Conservation (phyloP, 768 basidiomycete species). For the Boletus tomentosulus region DNA sequence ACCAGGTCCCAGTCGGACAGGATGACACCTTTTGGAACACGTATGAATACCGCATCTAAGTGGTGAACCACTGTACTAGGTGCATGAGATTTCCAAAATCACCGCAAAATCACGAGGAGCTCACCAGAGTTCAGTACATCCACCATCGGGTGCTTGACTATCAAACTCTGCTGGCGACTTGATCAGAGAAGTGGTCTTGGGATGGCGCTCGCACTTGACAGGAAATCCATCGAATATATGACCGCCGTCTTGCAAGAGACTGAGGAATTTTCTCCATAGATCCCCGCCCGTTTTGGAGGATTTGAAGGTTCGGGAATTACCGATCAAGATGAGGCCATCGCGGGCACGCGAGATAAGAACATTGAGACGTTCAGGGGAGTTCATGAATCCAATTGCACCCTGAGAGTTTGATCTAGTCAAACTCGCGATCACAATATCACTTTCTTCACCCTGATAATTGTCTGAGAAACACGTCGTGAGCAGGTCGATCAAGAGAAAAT, state of each 20-base stretch:
- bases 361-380: conserved; percentile 62
- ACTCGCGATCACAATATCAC: conserved; percentile 60
- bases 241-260: conserved; percentile 36
- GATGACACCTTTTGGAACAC: conserved; percentile 63
- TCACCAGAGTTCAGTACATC: conserved; percentile 59
- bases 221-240: conserved; percentile 61
- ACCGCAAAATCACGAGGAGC: conserved; percentile 2
- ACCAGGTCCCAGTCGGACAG: conserved; percentile 46
- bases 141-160: conserved; percentile 52
- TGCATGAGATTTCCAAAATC: neutral
- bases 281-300: conserved; percentile 46
- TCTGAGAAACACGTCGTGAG: conserved; percentile 35
- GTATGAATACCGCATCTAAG: conserved; percentile 50
- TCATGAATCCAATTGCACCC: conserved; percentile 69
- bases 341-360: conserved; percentile 69
- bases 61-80: conserved; percentile 37
- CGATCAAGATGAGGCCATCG: conserved; percentile 60
- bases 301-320: conserved; percentile 57
- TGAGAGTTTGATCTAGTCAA: conserved; percentile 56
- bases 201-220: conserved; percentile 54
- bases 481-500: neutral
- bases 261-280: conserved; percentile 50
- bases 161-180: conserved; percentile 47
- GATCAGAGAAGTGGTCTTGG: conserved; percentile 36
- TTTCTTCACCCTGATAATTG: conserved; percentile 76